Base-by-base conservation (phyloP, 2,329 filamentous ascomycete genomes). In the Claviceps sp. region DNA sequence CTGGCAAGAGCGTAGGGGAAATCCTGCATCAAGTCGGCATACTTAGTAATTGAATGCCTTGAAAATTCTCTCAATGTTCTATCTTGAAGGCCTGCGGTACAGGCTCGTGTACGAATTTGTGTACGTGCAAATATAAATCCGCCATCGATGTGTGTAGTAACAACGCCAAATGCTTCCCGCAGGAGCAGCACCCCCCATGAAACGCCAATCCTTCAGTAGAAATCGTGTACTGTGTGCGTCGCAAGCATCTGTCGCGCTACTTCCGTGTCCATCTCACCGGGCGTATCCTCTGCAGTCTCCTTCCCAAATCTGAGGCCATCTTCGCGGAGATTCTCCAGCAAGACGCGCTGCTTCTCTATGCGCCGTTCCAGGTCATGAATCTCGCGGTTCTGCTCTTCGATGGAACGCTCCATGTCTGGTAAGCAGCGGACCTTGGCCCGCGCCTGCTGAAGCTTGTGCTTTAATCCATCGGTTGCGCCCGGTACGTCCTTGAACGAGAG, bases 371-470 rank as follows among this genome's bases (percentile, higher is more conserved):
- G 71, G 58, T 80, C 75, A 40, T 61, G 65, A 20, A 90, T 85
- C 72, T 91, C 87, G 14, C 73, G 75, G 59, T 84, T 74, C 69
- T 91, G 87, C 64, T 89, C 84, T 52, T 74, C 74, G 14, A 84
- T 70, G 5, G 72, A 76, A 50, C 86, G 75, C 18, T 79, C 72
- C 63, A 91, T 79, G 67, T 90, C 87, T 9, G 84, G 85, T 58
- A 93, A 66, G 30, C 72, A 71, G 61, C 76, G 74, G 50, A 89
- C 72, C 59, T 82, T 78, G 37, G 73, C 75, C 48, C 86, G 76
- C 48, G 90, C 89, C 58, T 84, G 84, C 65, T 89, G 85, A 54
- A 97, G 78, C 67, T 88, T 87, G 67, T 90, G 83, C 67, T 88
- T 90, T 60, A 96, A 74, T 38, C 79, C 77, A 62, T 89, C 86